phyloP scores from a whole-genome alignment of 2,329 filamentous ascomycete genomes.

The Cercospora sojina region DNA sequence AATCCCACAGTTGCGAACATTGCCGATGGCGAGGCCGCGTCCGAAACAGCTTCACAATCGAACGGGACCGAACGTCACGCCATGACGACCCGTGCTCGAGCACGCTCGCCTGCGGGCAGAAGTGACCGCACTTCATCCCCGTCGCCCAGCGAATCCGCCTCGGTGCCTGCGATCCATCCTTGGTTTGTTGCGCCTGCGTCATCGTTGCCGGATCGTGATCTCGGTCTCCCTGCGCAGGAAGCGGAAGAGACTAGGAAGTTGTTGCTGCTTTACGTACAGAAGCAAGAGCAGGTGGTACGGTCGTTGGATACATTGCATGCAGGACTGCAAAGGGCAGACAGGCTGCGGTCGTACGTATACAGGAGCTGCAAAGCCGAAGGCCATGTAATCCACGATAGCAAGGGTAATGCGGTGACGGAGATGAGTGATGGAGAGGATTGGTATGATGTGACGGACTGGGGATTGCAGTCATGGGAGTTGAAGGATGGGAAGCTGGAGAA shows the following conservation, averaged over 20 bases:
- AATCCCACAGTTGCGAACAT: constrained; percentile 26
- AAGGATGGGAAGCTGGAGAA: constrained; percentile 69
- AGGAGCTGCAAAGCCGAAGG: constrained; percentile 77
- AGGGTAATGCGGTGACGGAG: constrained; percentile 48
- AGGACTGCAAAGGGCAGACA: constrained; percentile 70
- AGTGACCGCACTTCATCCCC: constrained; percentile 42
- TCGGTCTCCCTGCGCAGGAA: constrained; percentile 69
- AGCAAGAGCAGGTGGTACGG: constrained; percentile 79
- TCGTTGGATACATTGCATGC: constrained; percentile 66
- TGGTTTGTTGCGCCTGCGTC: constrained; percentile 67
- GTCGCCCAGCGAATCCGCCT: constrained; percentile 46
- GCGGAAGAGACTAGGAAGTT: constrained; percentile 75
- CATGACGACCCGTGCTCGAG: constrained; percentile 57
- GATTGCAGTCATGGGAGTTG: constrained; percentile 45
- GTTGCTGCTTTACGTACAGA: constrained; percentile 75
- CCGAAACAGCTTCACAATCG: constrained; percentile 45
- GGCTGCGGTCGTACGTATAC: constrained; percentile 68
- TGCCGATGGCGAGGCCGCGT: constrained; percentile 24
- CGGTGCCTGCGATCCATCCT: constrained; percentile 63
- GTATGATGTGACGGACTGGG: constrained; percentile 82
- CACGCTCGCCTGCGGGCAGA: constrained; percentile 40
- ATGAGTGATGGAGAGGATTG: constrained; percentile 89
- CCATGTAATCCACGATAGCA: constrained; percentile 55
- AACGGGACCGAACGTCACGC: constrained; percentile 48
- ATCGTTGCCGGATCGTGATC: constrained; percentile 65